A percentile compares a stretch with the other conserved stretches of the same genome.
phyloP scores from a whole-genome alignment of 345 rosid genomes.

The Pseudoturritis turrita region DNA sequence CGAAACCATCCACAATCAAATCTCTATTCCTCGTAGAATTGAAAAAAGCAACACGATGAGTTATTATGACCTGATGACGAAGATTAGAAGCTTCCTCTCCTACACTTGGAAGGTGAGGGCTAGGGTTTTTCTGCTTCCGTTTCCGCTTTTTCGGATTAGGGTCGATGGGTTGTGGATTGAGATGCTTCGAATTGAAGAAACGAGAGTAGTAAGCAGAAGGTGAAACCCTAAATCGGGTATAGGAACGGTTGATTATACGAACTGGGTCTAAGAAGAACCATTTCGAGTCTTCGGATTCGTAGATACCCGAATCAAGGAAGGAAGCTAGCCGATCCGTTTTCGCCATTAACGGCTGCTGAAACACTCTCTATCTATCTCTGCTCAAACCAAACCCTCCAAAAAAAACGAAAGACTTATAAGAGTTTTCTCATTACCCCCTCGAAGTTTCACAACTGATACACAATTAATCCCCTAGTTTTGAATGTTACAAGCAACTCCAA shows the following conservation, averaged over 20 bases:
- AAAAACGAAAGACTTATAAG: background rate
- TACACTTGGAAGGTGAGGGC: slow-evolving; percentile 36
- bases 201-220: slow-evolving; percentile 77
- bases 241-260: slow-evolving; percentile 55
- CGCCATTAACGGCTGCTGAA: slow-evolving; percentile 32
- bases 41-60: background rate
- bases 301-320: slow-evolving; percentile 50
- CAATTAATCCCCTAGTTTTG: background rate
- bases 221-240: slow-evolving; percentile 52
- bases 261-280: slow-evolving; percentile 68
- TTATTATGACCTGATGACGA: slow-evolving; percentile 58
- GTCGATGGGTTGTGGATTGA: slow-evolving; percentile 6
- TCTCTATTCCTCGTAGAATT: background rate
- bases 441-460: background rate
- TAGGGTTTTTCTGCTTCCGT: slow-evolving; percentile 41
- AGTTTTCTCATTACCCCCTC: slow-evolving; percentile 5
- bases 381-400: background rate
- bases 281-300: slow-evolving; percentile 38
- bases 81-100: slow-evolving; percentile 57
- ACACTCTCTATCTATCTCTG: background rate
- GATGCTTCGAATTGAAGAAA: slow-evolving; percentile 43
- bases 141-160: slow-evolving; percentile 50
- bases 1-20: background rate
- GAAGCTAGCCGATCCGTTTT: slow-evolving; percentile 22
- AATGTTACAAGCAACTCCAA: background rate